Conservation (phyloP, 306 rosid genomes). For the Lathyrus oleraceus region DNA sequence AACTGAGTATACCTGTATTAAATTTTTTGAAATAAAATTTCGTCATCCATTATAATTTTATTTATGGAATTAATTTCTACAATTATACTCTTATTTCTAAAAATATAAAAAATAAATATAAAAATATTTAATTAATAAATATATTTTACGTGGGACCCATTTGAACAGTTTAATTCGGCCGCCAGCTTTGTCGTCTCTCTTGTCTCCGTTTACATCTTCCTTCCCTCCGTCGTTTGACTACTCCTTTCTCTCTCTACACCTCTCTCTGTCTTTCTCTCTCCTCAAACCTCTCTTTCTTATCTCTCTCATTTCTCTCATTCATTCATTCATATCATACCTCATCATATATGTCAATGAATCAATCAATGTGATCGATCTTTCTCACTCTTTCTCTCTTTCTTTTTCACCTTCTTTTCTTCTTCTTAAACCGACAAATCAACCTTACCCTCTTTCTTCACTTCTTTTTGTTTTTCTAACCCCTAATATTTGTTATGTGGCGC, state of each 20-base stretch:
- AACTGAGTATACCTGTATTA: too few species aligned
- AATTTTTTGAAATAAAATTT: too few species aligned
- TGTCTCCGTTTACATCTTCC: slow-evolving; percentile 65
- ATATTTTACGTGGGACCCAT: slow-evolving; percentile 46
- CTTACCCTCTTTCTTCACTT: slow-evolving; percentile 1
- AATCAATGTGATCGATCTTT: slow-evolving; percentile 36
- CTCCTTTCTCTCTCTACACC: slow-evolving; percentile 15
- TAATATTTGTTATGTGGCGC: too few species aligned
- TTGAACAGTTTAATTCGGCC: slow-evolving; percentile 71
- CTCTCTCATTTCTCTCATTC: slow-evolving; percentile 12
- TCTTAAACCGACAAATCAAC: slow-evolving; percentile 59
- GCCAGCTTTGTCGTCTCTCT: slow-evolving; percentile 91
- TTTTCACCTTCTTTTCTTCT: slow-evolving; percentile 11
- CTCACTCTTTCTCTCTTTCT: slow-evolving; percentile 32
- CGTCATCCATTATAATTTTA: too few species aligned
- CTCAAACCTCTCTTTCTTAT: slow-evolving; percentile 40
- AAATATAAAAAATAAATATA: too few species aligned
- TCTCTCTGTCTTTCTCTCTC: slow-evolving; percentile 34
- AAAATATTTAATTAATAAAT: too few species aligned
- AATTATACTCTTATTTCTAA: too few species aligned
- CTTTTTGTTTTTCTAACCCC: neutral
- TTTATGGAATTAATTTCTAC: too few species aligned
- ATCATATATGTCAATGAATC: slow-evolving; percentile 15
- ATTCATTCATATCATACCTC: slow-evolving; percentile 1
- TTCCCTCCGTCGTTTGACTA: slow-evolving; percentile 43